Evolutionary conservation across 2,329 filamentous ascomycete species (phyloP), one percentile per base, ranked within the genome.

Genomic region (Alternaria brassicicola): DNA sequence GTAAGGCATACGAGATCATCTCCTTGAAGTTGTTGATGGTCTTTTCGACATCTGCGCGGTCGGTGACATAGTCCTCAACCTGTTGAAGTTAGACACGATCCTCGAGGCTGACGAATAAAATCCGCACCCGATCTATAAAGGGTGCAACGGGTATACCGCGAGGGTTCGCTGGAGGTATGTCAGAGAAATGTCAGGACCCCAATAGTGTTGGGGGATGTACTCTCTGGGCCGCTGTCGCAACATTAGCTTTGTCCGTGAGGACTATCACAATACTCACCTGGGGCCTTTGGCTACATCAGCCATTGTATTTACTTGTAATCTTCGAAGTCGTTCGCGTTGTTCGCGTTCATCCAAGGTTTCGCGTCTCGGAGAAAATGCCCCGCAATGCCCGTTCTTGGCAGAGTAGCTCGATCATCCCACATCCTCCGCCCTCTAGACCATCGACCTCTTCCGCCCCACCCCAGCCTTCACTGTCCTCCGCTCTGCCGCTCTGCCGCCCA

Each of bases 21-120:
- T 96, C 92, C 76, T 94, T 91, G 77, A 96, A 96, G 77, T 85
- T 92, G 74, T 90, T 88, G 72, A 96, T 82, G 15, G 91, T 93
- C 43, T 85, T 83, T 75, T 96, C 92, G 68, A 95, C 92, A 72
- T 96, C 90, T 35, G 86, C 86, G 53, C 91, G 86, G 39, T 89
- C 87, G 42, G 89, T 83, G 57, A 95, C 89, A 82, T 94, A 96
- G 80, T 96, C 91, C 77, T 96, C 92, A 63, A 95, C 91, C 48
- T 41, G 30, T 23, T 35, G 17, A 25, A 10, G 5, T 47, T 35
- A 47, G 43, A 33, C 9, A 6, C 6, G 13, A 6, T 10, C 19
- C 10, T 41, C 7, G 15, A 17, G 31, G 7, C 21, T 28, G 38
- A 39, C 36, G 12, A 21, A 21, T 12, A 13, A 7, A 35, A 12